Percentiles rank a stretch among this genome's conserved stretches.
Evolutionary conservation across 176 grass and related monocot species (phyloP).

Genomic region (Canna indica): DNA sequence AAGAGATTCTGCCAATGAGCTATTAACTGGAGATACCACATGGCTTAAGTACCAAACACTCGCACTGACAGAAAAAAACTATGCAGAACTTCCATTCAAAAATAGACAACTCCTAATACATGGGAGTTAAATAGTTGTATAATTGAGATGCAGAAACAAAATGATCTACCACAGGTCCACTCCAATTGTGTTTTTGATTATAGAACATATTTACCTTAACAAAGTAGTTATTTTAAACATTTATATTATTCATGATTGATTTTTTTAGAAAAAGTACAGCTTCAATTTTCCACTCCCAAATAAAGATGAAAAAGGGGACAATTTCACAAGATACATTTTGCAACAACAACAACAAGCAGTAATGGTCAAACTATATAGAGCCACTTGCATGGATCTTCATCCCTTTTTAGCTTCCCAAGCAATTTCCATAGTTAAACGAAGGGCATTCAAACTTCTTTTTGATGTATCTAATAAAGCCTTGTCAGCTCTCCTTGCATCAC

Average conservation of each 20-base stretch:
- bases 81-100: background rate
- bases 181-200: background rate
- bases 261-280: no score
- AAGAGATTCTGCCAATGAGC: background rate
- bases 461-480: no score
- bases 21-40: background rate
- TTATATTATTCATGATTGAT: background rate
- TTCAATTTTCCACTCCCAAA: background rate
- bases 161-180: background rate
- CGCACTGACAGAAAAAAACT: background rate
- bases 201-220: background rate
- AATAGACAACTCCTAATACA: background rate
- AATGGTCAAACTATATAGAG: background rate
- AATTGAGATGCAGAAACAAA: background rate
- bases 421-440: no score
- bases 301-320: background rate
- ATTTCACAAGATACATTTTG: background rate
- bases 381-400: background rate
- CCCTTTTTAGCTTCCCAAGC: no score
- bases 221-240: background rate
- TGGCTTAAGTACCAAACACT: background rate
- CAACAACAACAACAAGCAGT: background rate
- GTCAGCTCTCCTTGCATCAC: no score
- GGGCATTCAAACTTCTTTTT: no score
- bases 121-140: background rate